A percentile compares a stretch with the other conserved stretches of the same genome.
phyloP scores from a whole-genome alignment of 2,329 filamentous ascomycete genomes.

The Penicillium sp. region DNA sequence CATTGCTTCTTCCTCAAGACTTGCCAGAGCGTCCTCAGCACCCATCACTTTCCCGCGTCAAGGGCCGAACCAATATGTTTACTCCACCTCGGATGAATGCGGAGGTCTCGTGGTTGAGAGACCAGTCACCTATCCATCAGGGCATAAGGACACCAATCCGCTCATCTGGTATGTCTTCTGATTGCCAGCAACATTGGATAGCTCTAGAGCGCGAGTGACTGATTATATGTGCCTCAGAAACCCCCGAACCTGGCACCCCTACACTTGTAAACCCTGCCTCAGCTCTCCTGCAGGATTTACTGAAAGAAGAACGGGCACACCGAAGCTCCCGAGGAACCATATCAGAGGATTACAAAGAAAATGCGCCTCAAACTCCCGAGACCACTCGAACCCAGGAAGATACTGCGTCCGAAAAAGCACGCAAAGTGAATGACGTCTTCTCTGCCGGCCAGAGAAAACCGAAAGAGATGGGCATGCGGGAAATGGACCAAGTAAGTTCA shows the following conservation, averaged over 20 bases:
- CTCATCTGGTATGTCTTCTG: conserved; percentile 23
- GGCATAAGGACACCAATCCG: conserved; percentile 27
- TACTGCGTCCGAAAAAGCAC: conserved; percentile 37
- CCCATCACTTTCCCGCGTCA: conserved; percentile 33
- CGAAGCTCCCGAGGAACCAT: conserved; percentile 32
- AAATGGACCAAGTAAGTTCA: conserved; percentile 43
- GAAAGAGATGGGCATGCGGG: conserved; percentile 44
- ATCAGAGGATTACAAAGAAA: conserved; percentile 27
- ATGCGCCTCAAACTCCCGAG: conserved; percentile 28
- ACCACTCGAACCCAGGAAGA: conserved; percentile 33
- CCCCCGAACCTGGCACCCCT: conserved; percentile 30
- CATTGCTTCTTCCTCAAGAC: conserved; percentile 16
- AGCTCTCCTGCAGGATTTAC: conserved; percentile 40
- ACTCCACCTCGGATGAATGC: conserved; percentile 27
- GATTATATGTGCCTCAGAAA: conserved; percentile 24
- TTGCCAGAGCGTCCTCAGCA: conserved; percentile 29
- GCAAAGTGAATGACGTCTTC: conserved; percentile 32
- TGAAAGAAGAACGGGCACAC: conserved; percentile 44
- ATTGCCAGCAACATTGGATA: neutral
- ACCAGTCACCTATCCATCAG: conserved; percentile 28
- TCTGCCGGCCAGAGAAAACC: conserved; percentile 36
- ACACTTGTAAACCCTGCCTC: conserved; percentile 43
- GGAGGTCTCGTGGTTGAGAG: conserved; percentile 34
- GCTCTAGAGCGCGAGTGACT: neutral
- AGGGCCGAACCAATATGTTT: conserved; percentile 34